Base-by-base conservation (phyloP, 768 basidiomycete species). In the Lenzites betulinus region DNA sequence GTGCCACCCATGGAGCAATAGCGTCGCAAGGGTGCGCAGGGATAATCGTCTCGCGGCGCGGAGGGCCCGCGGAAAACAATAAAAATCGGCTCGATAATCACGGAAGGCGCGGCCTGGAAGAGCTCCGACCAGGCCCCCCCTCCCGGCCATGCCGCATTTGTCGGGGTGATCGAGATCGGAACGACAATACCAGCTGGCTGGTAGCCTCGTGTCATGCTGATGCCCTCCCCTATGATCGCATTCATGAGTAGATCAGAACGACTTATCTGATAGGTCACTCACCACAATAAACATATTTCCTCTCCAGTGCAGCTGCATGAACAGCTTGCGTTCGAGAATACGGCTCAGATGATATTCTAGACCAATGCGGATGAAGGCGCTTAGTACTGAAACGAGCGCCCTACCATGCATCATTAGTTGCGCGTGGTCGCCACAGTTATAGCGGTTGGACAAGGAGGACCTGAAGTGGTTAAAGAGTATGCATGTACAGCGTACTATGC, bases 181-280 rank as follows among this genome's bases (percentile, higher is more conserved):
- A 18, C 39, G 47, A 50, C 38, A 43, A 61, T 50, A 61, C 60
- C 54, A 51, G 41, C 41, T 36, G 53, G 47, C 20, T 48, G 54
- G 60, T 61, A 61, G 60, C 60, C 53, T 61, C 60, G 49, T 61
- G 60, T 39, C 49, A n/a, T 3, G 16, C 23, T 60, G 47, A 54
- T 52, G 30, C 28, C 3, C 6, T 36, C 23, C 33, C 46, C 46
- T 36, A 52, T 60, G 52, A 60, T 54, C 23, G 51, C 44, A 43
- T 49, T 22, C 44, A 8, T 13, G 36, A 26, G 36, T 11, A 28
- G 15, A 61, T 55, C 60, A 55, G 60, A 61, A 46, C 41, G 28
- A n/a, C 49, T 43, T 36, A 26, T 58, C 12, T 20, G n/a, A n/a
- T n/a, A 30, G 25, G 25, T 13, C n/a, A n/a, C 11, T 16, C 13